Conservation (phyloP, 257 asterid genomes). For the Marsdenia floribunda region DNA sequence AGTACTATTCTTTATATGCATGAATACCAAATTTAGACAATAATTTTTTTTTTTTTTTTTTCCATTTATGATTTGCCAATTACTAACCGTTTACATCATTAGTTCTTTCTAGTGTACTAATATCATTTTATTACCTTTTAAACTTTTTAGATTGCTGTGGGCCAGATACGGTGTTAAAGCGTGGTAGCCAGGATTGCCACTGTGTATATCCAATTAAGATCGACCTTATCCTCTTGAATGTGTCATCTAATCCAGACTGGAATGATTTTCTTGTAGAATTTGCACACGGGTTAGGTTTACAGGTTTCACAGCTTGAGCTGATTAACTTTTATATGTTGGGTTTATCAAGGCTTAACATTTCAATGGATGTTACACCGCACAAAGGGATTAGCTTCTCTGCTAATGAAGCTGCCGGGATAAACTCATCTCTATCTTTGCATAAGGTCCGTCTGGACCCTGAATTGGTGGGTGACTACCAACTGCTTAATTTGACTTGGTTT, state of each 20-base stretch:
- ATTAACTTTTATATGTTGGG: slow-evolving; percentile 76
- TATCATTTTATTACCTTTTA: slow-evolving; percentile 14
- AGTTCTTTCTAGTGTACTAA: slow-evolving; percentile 5
- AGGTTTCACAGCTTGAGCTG: slow-evolving; percentile 85
- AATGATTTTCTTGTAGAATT: slow-evolving; percentile 64
- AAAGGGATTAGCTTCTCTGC: slow-evolving; percentile 66
- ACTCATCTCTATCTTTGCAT: slow-evolving; percentile 55
- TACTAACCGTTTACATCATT: not conserved
- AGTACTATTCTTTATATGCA: not conserved
- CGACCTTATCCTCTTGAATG: slow-evolving; percentile 76
- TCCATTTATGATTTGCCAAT: not conserved
- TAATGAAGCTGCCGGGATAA: slow-evolving; percentile 58
- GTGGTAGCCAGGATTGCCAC: slow-evolving; percentile 69
- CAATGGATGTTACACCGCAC: slow-evolving; percentile 86
- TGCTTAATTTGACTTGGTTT: slow-evolving; percentile 83
- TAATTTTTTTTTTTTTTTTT: not conserved
- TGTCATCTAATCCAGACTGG: slow-evolving; percentile 83
- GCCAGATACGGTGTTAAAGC: slow-evolving; percentile 73
- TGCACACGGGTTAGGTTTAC: slow-evolving; percentile 60
- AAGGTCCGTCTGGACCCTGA: slow-evolving; percentile 65
- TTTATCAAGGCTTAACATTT: slow-evolving; percentile 76
- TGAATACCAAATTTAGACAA: not conserved
- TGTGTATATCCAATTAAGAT: slow-evolving; percentile 86
- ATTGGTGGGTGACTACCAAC: slow-evolving; percentile 72
- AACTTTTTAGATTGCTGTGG: slow-evolving; percentile 74